These are phyloP conservation scores for Thelonectria blattea DNA, from an alignment of 2,329 filamentous ascomycete genomes.

Conservation along the genomic window DNA sequence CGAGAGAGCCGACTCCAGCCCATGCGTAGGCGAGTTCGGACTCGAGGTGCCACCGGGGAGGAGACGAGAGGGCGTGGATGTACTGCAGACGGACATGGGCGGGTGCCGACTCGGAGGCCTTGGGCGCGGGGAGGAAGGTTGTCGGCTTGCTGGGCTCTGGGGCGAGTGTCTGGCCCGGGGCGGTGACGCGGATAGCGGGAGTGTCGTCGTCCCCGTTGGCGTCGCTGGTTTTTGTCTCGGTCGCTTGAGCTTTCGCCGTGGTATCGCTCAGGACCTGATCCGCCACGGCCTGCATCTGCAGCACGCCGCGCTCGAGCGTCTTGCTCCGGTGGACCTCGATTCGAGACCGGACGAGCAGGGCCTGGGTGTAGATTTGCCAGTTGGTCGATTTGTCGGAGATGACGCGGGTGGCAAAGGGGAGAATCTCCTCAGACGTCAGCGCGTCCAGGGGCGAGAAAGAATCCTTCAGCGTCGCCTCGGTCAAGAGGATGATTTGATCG, in stretches of 20 bases:
- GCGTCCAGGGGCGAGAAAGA: constrained; percentile 82
- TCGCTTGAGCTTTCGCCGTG: constrained; percentile 41
- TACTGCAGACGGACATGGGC: constrained; percentile 79
- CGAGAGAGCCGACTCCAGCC: constrained; percentile 84
- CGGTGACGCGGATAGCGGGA: constrained; percentile 54
- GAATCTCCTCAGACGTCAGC: constrained; percentile 88
- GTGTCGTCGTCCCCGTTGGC: constrained; percentile 42
- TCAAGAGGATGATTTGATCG: constrained; percentile 89
- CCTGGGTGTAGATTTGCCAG: constrained; percentile 98
- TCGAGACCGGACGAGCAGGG: constrained; percentile 83
- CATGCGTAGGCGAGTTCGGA: constrained; percentile 92
- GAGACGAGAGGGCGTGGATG: constrained; percentile 82
- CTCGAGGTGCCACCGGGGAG: constrained; percentile 92
- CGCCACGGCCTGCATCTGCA: constrained; percentile 93
- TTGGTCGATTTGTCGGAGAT: constrained; percentile 89
- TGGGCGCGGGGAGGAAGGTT: constrained; percentile 81
- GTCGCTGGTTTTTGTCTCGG: constrained; percentile 39
- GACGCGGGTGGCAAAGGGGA: constrained; percentile 89
- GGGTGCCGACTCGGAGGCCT: constrained; percentile 78
- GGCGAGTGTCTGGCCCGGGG: constrained; percentile 41
- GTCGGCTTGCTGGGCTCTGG: constrained; percentile 57
- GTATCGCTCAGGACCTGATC: constrained; percentile 95
- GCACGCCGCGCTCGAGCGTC: constrained; percentile 85
- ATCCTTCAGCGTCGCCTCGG: constrained; percentile 87
- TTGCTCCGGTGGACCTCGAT: constrained; percentile 88